A percentile compares a stretch with the other conserved stretches of the same genome.
Conservation (phyloP, 2,329 filamentous ascomycete genomes). For the Ceratocystis diversiconidia region DNA sequence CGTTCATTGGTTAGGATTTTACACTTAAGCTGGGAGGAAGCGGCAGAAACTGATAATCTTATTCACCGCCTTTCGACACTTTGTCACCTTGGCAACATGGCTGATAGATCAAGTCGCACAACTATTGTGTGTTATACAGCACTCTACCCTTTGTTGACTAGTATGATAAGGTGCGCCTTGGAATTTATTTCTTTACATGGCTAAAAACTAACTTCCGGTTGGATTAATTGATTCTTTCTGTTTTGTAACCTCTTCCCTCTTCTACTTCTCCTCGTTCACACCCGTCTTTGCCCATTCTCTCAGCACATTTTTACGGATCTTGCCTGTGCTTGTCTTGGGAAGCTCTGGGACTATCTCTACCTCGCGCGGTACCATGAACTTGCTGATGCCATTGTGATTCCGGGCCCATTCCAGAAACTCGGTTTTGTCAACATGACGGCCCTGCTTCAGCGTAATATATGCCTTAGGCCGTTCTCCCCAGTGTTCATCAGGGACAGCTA, state of each 20-base stretch:
- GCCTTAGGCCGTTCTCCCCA: conserved; percentile 97
- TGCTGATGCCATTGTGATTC: conserved; percentile 63
- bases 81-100: conserved; percentile 2
- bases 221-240: background rate
- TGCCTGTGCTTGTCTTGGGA: conserved; percentile 94
- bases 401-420: conserved; percentile 81
- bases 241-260: background rate
- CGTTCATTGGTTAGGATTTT: background rate
- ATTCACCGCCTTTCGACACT: conserved; percentile 7
- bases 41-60: conserved; percentile 9
- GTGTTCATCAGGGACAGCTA: conserved; percentile 71
- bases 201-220: no score
- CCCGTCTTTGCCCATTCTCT: conserved; percentile 60
- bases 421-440: conserved; percentile 38
- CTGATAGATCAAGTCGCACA: background rate
- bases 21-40: conserved; percentile 12
- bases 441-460: conserved; percentile 66
- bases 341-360: conserved; percentile 72
- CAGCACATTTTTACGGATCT: conserved; percentile 88
- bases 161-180: no score
- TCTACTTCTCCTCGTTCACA: background rate
- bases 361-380: conserved; percentile 70
- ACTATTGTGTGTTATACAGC: no score
- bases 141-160: no score
- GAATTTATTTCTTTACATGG: no score